A percentile compares a stretch with the other conserved stretches of the same genome.
Evolutionary conservation across 1,284 basidiomycete species (phyloP).

Genomic region (Ustilago trichophora): DNA sequence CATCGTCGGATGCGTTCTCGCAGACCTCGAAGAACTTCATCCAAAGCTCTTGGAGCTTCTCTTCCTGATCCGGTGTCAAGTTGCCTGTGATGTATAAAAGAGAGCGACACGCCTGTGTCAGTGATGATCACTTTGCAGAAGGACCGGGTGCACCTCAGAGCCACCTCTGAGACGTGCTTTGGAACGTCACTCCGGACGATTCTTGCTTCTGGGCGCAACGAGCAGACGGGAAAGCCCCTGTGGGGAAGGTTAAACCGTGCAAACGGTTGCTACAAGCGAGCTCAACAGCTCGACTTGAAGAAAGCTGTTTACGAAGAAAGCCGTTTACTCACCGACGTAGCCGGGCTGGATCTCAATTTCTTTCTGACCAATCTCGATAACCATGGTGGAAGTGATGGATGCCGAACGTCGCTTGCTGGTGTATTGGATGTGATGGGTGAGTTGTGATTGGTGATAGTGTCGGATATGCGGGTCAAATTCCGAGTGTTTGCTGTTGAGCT

Average conservation of each 20-base stretch:
- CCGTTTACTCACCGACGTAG: constrained; percentile 41
- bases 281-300: too few species aligned
- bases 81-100: constrained; percentile 47
- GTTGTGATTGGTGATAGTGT: neutral
- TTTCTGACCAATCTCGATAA: constrained; percentile 43
- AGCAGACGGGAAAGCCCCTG: too few species aligned
- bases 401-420: neutral
- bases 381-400: constrained; percentile 18
- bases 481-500: too few species aligned
- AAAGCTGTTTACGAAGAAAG: neutral
- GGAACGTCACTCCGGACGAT: too few species aligned
- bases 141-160: too few species aligned
- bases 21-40: constrained; percentile 51
- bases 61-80: constrained; percentile 61
- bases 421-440: neutral
- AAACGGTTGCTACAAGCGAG: too few species aligned
- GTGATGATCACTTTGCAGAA: too few species aligned
- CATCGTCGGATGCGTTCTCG: constrained; percentile 44
- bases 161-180: too few species aligned
- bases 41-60: constrained; percentile 64
- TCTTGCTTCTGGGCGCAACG: too few species aligned
- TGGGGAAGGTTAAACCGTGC: too few species aligned
- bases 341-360: constrained; percentile 47
- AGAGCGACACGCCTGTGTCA: neutral
- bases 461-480: too few species aligned